Base-by-base conservation (phyloP, 164 flowering plant genomes). In the Vitis amurensis region DNA sequence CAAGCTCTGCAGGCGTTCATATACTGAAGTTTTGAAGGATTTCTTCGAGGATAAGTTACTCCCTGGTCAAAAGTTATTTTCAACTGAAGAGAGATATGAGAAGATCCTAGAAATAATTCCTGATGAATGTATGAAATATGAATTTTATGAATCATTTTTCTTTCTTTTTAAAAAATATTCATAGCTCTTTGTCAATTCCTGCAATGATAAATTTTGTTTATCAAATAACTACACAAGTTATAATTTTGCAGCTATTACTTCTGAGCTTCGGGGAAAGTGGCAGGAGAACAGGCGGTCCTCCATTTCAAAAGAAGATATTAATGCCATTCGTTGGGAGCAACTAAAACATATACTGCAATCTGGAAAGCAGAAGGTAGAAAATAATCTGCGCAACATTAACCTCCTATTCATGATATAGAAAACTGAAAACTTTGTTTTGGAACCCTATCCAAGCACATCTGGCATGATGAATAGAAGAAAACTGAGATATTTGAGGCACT, bases 241-340 rank as follows among this genome's bases (percentile, higher is more conserved):
- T 69, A 47, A 52, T 11, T 68, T 74, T 81, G 81, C 91, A 96
- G 99, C 89, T 77, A 68, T 86, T 80, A 68, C 91, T 75, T 82
- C 98, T 44, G 95, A 96, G 68, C 91, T 93, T 69, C 84, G 91
- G n/a, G 89, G 84, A 9, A 89, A 79, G 79, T 96, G 99, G 99
- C 88, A 80, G 71, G 89, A 82, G 47, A 85, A 81, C 51, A 85
- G 74, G 60, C 81, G 88, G 63, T 76, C 89, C 13, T 82, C 92
- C 56, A 80, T 7, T 29, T 76, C 86, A 51, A 87, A 85, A 72
- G 91, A 88, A 70, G 96, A 91, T 63, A 65, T 90, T 56, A 89
- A 90, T 76, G 58, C 67, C 72, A 75, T 75, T 48, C 81, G 98
- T 51, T 96, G 99, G 99, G 83, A 82, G 69, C 94, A 89, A 71